These are phyloP conservation scores for Suillus paluster DNA, from an alignment of 768 basidiomycete species.

Conservation along the genomic window DNA sequence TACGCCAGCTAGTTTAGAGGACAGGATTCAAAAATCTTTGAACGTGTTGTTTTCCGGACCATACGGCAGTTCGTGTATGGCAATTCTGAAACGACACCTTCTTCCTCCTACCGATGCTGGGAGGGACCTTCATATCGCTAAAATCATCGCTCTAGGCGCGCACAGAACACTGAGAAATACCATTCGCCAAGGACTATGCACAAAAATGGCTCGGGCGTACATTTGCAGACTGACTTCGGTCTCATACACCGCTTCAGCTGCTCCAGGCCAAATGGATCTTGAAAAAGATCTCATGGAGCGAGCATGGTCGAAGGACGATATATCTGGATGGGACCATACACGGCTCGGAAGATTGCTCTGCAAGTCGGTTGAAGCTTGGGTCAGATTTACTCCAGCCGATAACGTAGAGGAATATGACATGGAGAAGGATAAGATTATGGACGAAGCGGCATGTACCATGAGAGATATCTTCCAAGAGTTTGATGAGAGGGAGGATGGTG, in stretches of 20 bases:
- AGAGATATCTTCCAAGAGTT: conserved; percentile 78
- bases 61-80: conserved; percentile 67
- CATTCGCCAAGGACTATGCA: conserved; percentile 62
- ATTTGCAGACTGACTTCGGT: conserved; percentile 57
- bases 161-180: conserved; percentile 65
- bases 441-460: conserved; percentile 70
- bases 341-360: conserved; percentile 58
- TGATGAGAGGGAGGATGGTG: conserved; percentile 64
- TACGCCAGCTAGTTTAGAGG: conserved; percentile 46
- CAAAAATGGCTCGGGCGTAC: conserved; percentile 68
- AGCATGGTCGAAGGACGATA: conserved; percentile 74
- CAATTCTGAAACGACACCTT: conserved; percentile 61
- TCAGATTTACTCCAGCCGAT: conserved; percentile 38
- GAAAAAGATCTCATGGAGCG: conserved; percentile 69
- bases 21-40: conserved; percentile 59
- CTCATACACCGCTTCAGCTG: conserved; percentile 62
- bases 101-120: conserved; percentile 46
- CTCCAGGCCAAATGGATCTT: conserved; percentile 60
- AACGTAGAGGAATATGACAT: conserved; percentile 30
- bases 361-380: conserved; percentile 64
- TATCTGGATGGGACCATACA: conserved; percentile 68
- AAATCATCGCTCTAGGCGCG: conserved; percentile 58
- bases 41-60: conserved; percentile 64
- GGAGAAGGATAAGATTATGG: conserved; percentile 60
- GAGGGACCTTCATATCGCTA: conserved; percentile 30